phyloP scores from a whole-genome alignment of 2,329 filamentous ascomycete genomes.

The Aspergillus pseudoviridinutans region DNA sequence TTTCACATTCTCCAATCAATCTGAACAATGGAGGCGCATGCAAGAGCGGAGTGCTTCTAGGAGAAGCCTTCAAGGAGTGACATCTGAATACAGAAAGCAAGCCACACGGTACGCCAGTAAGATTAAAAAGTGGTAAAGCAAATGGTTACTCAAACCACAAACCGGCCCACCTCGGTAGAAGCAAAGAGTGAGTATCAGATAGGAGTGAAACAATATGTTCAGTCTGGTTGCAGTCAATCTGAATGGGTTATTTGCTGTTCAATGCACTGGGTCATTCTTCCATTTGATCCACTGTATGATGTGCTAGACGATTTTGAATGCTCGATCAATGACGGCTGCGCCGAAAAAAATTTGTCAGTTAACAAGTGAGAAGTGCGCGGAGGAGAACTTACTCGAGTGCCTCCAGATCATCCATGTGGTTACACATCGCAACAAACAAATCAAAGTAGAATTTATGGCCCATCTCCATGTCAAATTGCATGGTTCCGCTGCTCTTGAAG shows the following conservation, averaged over 20 bases:
- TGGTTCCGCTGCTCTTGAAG: constrained; percentile 96
- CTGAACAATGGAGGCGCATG: constrained; percentile 9
- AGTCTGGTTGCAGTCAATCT: constrained; percentile 29
- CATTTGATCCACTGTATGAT: background rate
- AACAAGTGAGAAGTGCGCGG: constrained; percentile 9
- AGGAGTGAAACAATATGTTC: constrained; percentile 21
- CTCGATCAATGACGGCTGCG: constrained; percentile 46
- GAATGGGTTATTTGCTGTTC: background rate
- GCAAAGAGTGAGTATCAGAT: constrained; percentile 33
- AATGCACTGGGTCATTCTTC: background rate
- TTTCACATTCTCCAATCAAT: background rate
- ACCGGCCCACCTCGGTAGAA: constrained; percentile 46
- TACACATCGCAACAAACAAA: constrained; percentile 96
- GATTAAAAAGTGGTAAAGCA: constrained; percentile 23
- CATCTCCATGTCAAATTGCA: constrained; percentile 97
- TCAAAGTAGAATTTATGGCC: constrained; percentile 96
- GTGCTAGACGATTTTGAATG: constrained; percentile 35
- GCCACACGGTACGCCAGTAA: constrained; percentile 21
- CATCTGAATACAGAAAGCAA: constrained; percentile 1
- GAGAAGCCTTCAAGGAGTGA: constrained; percentile 10
- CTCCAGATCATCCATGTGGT: constrained; percentile 94
- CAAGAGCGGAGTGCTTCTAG: constrained; percentile 10
- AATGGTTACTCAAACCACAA: constrained; percentile 38
- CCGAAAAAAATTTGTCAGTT: background rate
- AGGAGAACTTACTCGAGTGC: constrained; percentile 64